Evolutionary conservation across 1,139 yeast genomes (phyloP).

Genomic region (Geotrichum carabidarum): DNA sequence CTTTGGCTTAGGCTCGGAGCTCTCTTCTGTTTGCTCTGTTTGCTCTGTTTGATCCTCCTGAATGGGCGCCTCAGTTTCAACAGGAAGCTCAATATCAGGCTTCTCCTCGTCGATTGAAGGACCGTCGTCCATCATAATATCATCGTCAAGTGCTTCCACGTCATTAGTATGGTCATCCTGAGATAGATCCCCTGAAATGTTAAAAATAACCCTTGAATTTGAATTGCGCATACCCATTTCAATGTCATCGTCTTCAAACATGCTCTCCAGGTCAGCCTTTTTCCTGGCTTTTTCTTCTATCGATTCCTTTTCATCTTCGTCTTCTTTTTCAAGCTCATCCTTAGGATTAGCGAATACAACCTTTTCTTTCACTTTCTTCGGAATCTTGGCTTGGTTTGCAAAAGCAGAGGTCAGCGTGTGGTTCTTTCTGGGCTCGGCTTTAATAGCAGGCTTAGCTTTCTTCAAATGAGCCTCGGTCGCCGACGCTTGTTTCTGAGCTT

Average conservation of each 20-base stretch:
- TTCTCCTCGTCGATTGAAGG: constrained; percentile 1
- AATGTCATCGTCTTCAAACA: constrained; percentile 20
- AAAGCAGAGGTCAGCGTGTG: constrained; percentile 4
- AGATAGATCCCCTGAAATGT: neutral
- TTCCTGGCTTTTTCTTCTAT: constrained; percentile 8
- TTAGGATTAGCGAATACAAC: constrained; percentile 10
- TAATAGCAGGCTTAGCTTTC: neutral
- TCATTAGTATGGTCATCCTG: constrained; percentile 14
- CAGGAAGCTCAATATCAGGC: too few species aligned
- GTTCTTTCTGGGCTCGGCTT: neutral
- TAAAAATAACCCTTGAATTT: neutral
- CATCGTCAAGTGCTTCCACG: constrained; percentile 8
- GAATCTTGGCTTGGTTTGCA: constrained; percentile 5
- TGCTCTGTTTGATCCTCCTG: neutral
- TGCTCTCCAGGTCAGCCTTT: constrained; percentile 13
- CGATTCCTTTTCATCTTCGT: neutral
- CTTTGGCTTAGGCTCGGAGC: neutral
- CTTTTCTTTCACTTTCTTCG: constrained; percentile 7
- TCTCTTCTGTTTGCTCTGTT: neutral
- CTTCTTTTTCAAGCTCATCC: neutral
- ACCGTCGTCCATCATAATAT: constrained; percentile 4
- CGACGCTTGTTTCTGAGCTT: neutral
- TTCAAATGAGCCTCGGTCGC: neutral
- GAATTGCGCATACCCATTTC: constrained; percentile 6
- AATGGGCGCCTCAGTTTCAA: too few species aligned